A percentile compares a stretch with the other conserved stretches of the same genome.
Evolutionary conservation across 75 land plant species (phyloP).

Genomic region (Larix kaempferi): DNA sequence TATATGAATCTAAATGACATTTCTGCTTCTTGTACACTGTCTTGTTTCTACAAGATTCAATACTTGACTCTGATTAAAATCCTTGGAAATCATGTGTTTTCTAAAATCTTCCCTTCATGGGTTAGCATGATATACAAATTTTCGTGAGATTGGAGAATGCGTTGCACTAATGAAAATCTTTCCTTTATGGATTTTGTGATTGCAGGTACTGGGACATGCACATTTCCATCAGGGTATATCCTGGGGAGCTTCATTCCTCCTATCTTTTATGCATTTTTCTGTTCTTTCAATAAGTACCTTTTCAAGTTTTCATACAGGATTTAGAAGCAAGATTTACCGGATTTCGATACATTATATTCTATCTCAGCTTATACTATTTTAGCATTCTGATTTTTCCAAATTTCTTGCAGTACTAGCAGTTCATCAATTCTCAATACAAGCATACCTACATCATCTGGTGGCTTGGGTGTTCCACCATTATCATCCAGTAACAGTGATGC

Average conservation of each 20-base stretch:
- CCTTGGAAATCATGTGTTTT: background rate
- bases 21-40: background rate
- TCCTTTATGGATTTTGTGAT: background rate
- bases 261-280: background rate
- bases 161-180: background rate
- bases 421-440: constrained; percentile 13
- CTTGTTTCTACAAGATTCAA: background rate
- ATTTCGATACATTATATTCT: background rate
- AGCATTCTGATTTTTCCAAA: background rate
- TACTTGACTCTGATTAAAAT: background rate
- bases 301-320: background rate
- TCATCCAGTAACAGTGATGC: background rate
- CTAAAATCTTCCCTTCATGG: background rate
- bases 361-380: too few species aligned
- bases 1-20: background rate
- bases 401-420: background rate
- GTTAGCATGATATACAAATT: too few species aligned
- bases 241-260: background rate
- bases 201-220: constrained; percentile 12
- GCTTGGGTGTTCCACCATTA: constrained; percentile 5
- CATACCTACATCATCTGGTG: background rate
- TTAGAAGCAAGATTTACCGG: background rate
- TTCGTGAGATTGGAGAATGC: background rate
- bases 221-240: constrained; percentile 2
- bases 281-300: background rate